These are phyloP conservation scores for Apophysomyces elegans DNA, from an alignment of 371 early-diverging fungal species.

Conservation along the genomic window DNA sequence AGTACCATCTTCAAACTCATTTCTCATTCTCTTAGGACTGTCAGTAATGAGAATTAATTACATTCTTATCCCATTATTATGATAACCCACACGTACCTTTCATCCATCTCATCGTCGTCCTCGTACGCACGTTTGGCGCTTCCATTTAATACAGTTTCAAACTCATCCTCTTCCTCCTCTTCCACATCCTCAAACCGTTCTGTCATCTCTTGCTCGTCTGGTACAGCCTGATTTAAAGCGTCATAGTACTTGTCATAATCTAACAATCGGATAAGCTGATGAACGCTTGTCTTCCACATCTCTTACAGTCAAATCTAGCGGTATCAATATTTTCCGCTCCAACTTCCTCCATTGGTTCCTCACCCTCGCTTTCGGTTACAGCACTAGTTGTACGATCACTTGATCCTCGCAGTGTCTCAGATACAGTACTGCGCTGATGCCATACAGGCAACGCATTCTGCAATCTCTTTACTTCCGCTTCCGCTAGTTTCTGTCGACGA, in stretches of 20 bases:
- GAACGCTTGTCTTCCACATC: not conserved
- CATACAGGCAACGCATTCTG: slow-evolving; percentile 85
- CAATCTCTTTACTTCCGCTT: slow-evolving; percentile 73
- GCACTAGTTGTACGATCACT: slow-evolving; percentile 23
- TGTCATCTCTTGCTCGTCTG: slow-evolving; percentile 10
- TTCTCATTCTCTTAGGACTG: slow-evolving; percentile 12
- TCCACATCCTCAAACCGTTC: slow-evolving; percentile 20
- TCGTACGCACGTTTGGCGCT: slow-evolving; percentile 18
- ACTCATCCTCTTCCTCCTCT: slow-evolving; percentile 39
- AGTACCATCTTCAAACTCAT: slow-evolving; percentile 20
- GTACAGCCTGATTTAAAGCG: slow-evolving; percentile 32
- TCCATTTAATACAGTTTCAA: slow-evolving; percentile 27
- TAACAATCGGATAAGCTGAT: slow-evolving; percentile 12
- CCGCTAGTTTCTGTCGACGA: slow-evolving; percentile 67
- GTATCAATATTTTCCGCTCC: slow-evolving; percentile 43
- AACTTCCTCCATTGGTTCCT: slow-evolving; percentile 48
- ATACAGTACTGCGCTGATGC: slow-evolving; percentile 78
- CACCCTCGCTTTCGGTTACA: slow-evolving; percentile 27
- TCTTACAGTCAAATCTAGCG: slow-evolving; percentile 57
- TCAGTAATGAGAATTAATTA: slow-evolving; percentile 14
- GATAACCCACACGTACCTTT: slow-evolving; percentile 24
- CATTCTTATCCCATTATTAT: slow-evolving; percentile 9
- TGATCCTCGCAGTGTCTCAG: slow-evolving; percentile 45
- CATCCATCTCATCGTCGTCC: slow-evolving; percentile 38
- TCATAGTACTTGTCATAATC: slow-evolving; percentile 54